phyloP scores from a whole-genome alignment of 192 early-diverging fungal genomes.

The Phlyctochytrium planicorne region DNA sequence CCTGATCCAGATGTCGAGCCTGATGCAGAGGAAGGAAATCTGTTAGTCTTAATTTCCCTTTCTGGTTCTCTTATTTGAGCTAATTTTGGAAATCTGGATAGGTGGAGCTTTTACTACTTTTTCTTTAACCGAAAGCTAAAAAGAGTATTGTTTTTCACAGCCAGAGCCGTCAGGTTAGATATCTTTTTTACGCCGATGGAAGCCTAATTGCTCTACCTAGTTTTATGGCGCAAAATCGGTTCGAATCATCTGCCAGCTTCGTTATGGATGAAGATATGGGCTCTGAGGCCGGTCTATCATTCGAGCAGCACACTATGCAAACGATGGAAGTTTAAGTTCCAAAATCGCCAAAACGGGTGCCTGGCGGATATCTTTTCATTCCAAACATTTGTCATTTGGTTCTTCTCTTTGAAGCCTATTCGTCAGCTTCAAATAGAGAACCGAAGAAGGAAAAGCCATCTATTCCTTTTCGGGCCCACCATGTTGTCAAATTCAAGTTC shows the following conservation, averaged over 20 bases:
- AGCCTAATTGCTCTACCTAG: constrained; percentile 25
- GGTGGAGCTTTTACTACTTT: constrained; percentile 97
- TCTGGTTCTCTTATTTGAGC: constrained; percentile 12
- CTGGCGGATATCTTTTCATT: too few species aligned
- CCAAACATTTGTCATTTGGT: too few species aligned
- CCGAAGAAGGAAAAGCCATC: too few species aligned
- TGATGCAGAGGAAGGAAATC: constrained; percentile 82
- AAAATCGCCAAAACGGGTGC: too few species aligned
- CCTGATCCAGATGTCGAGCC: constrained; percentile 88
- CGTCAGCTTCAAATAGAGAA: too few species aligned
- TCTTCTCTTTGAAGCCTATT: too few species aligned
- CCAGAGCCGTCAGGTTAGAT: constrained; percentile 82
- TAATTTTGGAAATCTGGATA: constrained; percentile 25
- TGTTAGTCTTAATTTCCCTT: constrained; percentile 50
- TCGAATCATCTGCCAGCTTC: background rate
- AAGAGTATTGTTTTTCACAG: constrained; percentile 90
- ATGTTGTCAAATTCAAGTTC: too few species aligned
- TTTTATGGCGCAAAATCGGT: constrained; percentile 37
- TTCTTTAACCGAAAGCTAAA: constrained; percentile 92
- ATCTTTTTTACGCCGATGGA: background rate
- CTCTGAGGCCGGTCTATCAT: constrained; percentile 10
- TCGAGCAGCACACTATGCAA: constrained; percentile 68
- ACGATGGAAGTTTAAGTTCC: constrained; percentile 59
- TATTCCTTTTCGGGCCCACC: too few species aligned
- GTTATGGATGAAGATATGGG: background rate